A percentile compares a stretch with the other conserved stretches of the same genome.
These are phyloP conservation scores for Salisapilia sapeloensis DNA, from an alignment of 352 stramenopile species.

Conservation along the genomic window DNA sequence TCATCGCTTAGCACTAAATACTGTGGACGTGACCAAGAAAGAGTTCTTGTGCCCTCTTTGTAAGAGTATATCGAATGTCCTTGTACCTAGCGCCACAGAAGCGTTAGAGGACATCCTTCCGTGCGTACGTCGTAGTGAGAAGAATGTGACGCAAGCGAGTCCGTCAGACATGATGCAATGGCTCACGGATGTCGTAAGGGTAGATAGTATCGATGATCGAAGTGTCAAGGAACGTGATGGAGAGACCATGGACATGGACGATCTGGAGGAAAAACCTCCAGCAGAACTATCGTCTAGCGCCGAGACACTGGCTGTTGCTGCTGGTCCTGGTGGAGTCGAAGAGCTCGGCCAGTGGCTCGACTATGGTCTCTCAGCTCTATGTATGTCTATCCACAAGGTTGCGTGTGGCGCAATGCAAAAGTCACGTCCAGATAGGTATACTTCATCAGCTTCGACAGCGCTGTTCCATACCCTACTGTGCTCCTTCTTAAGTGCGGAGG, in stretches of 20 bases:
- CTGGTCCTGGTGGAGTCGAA: neutral
- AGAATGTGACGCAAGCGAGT: too few species aligned
- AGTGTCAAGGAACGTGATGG: constrained; percentile 4
- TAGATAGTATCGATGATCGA: constrained; percentile 2
- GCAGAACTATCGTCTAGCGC: constrained; percentile 11
- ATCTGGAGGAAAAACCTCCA: constrained; percentile 3
- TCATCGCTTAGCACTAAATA: constrained; percentile 85
- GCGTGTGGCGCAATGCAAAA: constrained; percentile 71
- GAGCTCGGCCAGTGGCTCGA: constrained; percentile 37
- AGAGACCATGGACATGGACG: constrained; percentile 5
- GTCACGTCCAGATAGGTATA: constrained; percentile 64
- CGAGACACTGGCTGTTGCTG: neutral
- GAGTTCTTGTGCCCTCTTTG: constrained; percentile 95
- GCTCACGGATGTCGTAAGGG: constrained; percentile 14
- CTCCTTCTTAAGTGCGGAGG: constrained; percentile 39
- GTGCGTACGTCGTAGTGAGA: too few species aligned
- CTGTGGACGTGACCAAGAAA: constrained; percentile 91
- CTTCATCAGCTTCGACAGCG: constrained; percentile 49
- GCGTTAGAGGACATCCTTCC: constrained; percentile 19
- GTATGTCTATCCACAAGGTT: constrained; percentile 75
- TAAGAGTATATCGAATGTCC: constrained; percentile 95
- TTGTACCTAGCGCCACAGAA: constrained; percentile 79
- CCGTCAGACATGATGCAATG: constrained; percentile 21
- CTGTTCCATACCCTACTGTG: constrained; percentile 69
- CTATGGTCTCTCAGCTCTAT: constrained; percentile 51